phyloP scores from a whole-genome alignment of 495 filamentous ascomycete species.

The Lasiosphaeria hispida region DNA sequence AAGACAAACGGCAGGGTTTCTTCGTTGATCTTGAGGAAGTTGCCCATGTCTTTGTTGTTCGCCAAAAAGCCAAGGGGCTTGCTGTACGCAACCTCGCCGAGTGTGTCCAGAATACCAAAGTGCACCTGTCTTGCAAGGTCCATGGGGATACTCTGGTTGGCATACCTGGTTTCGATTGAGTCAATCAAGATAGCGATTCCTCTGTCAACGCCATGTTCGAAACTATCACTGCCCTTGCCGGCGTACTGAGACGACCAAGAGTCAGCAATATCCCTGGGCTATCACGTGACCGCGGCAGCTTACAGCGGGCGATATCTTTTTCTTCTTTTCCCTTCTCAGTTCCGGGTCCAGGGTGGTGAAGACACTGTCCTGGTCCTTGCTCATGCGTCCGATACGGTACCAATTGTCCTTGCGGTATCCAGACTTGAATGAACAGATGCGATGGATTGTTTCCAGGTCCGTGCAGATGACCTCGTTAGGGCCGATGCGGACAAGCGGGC shows the following conservation, averaged over 20 bases:
- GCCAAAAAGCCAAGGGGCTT: constrained; percentile 60
- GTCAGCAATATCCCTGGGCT: background rate
- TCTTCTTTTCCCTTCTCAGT: constrained; percentile 29
- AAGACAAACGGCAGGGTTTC: constrained; percentile 48
- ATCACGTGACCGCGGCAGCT: background rate
- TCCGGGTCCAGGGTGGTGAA: constrained; percentile 28
- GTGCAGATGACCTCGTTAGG: constrained; percentile 29
- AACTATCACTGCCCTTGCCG: constrained; percentile 43
- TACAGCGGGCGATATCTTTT: constrained; percentile 32
- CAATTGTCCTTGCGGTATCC: constrained; percentile 40
- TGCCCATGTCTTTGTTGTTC: constrained; percentile 55
- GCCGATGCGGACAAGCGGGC: constrained; percentile 26
- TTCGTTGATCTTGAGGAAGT: constrained; percentile 54
- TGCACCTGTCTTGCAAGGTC: constrained; percentile 49
- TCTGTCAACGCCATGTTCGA: constrained; percentile 48
- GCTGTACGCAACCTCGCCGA: constrained; percentile 63
- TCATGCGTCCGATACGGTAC: constrained; percentile 42
- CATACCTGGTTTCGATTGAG: constrained; percentile 45
- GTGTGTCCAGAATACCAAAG: constrained; percentile 60
- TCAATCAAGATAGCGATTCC: constrained; percentile 43
- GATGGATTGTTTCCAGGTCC: constrained; percentile 42
- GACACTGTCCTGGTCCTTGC: constrained; percentile 40
- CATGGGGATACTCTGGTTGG: constrained; percentile 51
- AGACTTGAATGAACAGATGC: constrained; percentile 38
- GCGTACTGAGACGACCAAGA: constrained; percentile 22